Conservation (phyloP, 1,284 basidiomycete species). For the Heterobasidion irregulare region DNA sequence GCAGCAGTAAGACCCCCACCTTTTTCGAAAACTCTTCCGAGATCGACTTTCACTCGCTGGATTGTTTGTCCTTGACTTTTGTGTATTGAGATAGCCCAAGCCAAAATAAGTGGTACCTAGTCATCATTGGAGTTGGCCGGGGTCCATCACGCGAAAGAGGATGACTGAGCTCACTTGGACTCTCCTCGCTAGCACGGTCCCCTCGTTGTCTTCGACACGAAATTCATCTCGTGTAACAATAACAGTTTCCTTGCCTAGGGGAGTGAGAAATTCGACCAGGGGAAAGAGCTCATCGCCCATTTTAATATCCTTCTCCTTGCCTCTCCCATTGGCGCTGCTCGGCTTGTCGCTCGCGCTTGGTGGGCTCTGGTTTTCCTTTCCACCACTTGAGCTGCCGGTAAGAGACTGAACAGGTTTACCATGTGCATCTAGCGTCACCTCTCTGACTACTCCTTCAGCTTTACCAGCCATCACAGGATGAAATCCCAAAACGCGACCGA, state of each 20-base stretch:
- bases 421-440: conserved; percentile 25
- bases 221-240: conserved; percentile 29
- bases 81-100: conserved; percentile 94
- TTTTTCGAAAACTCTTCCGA: conserved; percentile 83
- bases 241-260: conserved; percentile 60
- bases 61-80: conserved; percentile 91
- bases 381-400: conserved; percentile 8
- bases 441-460: conserved; percentile 21
- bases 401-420: conserved; percentile 23
- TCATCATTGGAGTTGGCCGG: conserved; percentile 9
- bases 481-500: conserved; percentile 60
- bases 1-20: conserved; percentile 33
- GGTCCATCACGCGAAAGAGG: neutral
- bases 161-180: conserved; percentile 44
- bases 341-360: neutral
- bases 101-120: conserved; percentile 75
- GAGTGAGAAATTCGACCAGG: conserved; percentile 70
- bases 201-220: conserved; percentile 37
- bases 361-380: conserved; percentile 13
- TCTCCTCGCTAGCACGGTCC: conserved; percentile 26
- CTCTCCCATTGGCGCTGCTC: conserved; percentile 1
- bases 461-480: conserved; percentile 6
- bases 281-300: conserved; percentile 45
- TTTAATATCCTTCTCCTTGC: conserved; percentile 17
- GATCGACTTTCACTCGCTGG: conserved; percentile 77